Conservation (phyloP, 176 grass and related monocot genomes). For the Juncus inflexus region DNA sequence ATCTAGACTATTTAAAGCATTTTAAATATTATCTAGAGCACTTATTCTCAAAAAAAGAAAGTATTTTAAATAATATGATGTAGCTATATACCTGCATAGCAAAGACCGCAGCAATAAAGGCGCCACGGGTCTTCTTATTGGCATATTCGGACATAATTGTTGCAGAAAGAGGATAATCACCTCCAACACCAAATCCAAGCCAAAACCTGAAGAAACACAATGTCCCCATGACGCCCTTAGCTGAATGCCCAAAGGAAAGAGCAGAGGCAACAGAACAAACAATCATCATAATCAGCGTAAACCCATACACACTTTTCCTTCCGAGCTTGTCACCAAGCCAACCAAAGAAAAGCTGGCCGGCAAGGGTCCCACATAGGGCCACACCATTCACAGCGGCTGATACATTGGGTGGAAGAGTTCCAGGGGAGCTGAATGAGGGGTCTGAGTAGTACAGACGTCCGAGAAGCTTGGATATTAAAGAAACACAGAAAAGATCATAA, state of each 20-base stretch:
- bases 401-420: constrained; percentile 53
- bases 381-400: constrained; percentile 57
- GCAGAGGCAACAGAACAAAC: constrained; percentile 48
- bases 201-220: constrained; percentile 85
- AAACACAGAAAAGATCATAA: constrained; percentile 67
- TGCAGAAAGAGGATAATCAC: constrained; percentile 56
- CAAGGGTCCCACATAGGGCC: constrained; percentile 62
- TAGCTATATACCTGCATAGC: constrained; percentile 31
- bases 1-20: too few species aligned
- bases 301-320: constrained; percentile 64
- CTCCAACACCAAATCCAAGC: constrained; percentile 79
- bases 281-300: constrained; percentile 73
- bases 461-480: constrained; percentile 51
- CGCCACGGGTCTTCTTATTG: constrained; percentile 65
- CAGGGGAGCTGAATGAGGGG: constrained; percentile 23
- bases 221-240: constrained; percentile 39
- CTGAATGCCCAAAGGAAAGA: constrained; percentile 39
- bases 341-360: constrained; percentile 70
- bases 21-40: too few species aligned
- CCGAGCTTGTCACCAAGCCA: constrained; percentile 84
- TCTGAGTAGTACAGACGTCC: constrained; percentile 78
- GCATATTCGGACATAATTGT: constrained; percentile 85
- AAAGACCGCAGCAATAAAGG: constrained; percentile 86
- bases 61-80: neutral
- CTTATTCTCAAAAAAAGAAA: too few species aligned